Evolutionary conservation across 176 grass and related monocot genomes (phyloP), one percentile per base, ranked within the genome.

Genomic region (Dendrocalamus sinicus): DNA sequence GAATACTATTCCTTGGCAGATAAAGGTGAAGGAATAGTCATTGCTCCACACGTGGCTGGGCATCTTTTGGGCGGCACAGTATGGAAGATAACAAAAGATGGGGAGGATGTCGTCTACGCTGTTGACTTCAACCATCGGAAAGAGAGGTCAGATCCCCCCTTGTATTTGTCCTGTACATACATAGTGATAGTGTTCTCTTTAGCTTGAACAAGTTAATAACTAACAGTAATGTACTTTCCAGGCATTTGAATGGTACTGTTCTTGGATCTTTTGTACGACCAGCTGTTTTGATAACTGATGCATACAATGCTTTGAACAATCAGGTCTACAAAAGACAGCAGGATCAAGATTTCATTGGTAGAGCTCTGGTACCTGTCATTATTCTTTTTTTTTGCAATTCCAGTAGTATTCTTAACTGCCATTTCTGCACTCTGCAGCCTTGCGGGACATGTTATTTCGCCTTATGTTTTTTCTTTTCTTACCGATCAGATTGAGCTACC

Each of bases 1-100:
- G 69, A 10, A 17, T 69, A 75, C 22, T 17, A 43, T 84, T 72
- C 84, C 6, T 81, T 60, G 47, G 54, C 84, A 97, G 92, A 92
- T 84, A 95, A 98, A 91, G 95, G 95, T 72, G 95, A 98, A 81
- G 95, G 95, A 77, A 95, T 98, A 89, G 93, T 98, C 77, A 98
- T 98, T 90, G 83, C 93, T 58, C 95, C 95, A 32, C 91, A 95
- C 80, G 95, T 95, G 62, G 88, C 93, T 57, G 95, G 95, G 37
- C 95, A 98, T 95, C 93, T 93, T 89, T 89, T 95, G 91, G 95
- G 95, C 1, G 91, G 95, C 53, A 95, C 95, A 6, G 76, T 98
- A 71, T 98, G 95, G 95, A 98, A 95, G 90, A 98, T 98, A 83
- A 98, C 95, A 51, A 95, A 98, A 86, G 95, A 98, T 90, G 95